Conservation (phyloP, 176 grass and related monocot species). For the Eragrostis curvula region DNA sequence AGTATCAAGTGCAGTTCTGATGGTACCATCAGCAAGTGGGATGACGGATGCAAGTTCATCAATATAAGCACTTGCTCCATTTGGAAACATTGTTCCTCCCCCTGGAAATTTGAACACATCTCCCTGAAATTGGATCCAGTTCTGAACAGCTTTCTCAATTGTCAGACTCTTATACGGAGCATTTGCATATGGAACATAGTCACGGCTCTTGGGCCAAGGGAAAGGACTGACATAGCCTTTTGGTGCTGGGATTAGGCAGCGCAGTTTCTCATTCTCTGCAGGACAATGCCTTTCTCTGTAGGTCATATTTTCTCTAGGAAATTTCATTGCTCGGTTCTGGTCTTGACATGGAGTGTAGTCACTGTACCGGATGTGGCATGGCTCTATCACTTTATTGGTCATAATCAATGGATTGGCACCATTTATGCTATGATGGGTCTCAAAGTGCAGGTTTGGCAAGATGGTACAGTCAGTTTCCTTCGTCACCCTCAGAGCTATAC, state of each 20-base stretch:
- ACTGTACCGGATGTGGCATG: slow-evolving; percentile 61
- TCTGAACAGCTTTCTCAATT: slow-evolving; percentile 73
- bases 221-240: slow-evolving; percentile 81
- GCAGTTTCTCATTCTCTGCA: slow-evolving; percentile 65
- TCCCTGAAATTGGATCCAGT: slow-evolving; percentile 77
- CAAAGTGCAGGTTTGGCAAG: slow-evolving; percentile 79
- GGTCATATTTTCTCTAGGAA: slow-evolving; percentile 80
- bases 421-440: slow-evolving; percentile 74
- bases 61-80: slow-evolving; percentile 72
- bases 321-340: slow-evolving; percentile 64
- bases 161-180: slow-evolving; percentile 73
- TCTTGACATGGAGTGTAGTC: slow-evolving; percentile 88
- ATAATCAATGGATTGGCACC: slow-evolving; percentile 46
- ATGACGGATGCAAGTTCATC: slow-evolving; percentile 76
- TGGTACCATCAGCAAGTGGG: slow-evolving; percentile 70
- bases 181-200: slow-evolving; percentile 81
- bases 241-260: slow-evolving; percentile 77
- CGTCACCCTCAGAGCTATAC: slow-evolving; percentile 62
- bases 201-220: slow-evolving; percentile 81
- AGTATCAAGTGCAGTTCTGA: slow-evolving; percentile 90
- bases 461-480: slow-evolving; percentile 75
- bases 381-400: slow-evolving; percentile 61
- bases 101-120: slow-evolving; percentile 83
- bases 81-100: slow-evolving; percentile 77
- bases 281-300: slow-evolving; percentile 84